Conservation (phyloP, 2,329 filamentous ascomycete species). For the Diaporthe citriasiana region DNA sequence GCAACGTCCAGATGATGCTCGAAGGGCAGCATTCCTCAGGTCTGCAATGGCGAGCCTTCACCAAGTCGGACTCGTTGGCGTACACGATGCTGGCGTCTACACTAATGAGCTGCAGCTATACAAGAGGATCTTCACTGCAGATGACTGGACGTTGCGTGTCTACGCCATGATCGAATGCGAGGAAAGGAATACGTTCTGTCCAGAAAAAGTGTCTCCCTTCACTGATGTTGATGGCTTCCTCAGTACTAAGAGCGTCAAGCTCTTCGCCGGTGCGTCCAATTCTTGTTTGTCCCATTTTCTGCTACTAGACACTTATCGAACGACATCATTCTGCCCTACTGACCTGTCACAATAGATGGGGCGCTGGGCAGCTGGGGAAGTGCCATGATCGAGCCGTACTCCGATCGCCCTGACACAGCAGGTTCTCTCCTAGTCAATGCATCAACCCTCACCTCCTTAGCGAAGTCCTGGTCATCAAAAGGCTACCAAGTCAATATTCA, state of each 20-base stretch:
- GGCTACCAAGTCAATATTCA: constrained; percentile 81
- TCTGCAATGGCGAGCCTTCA: constrained; percentile 75
- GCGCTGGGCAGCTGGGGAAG: constrained; percentile 80
- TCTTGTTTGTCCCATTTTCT: background rate
- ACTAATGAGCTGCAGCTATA: constrained; percentile 69
- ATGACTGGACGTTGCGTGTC: constrained; percentile 72
- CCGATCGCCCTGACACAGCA: constrained; percentile 71
- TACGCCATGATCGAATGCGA: constrained; percentile 79
- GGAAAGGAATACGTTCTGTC: constrained; percentile 75
- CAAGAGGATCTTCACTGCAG: constrained; percentile 57
- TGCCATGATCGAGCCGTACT: constrained; percentile 79
- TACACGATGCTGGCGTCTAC: constrained; percentile 76
- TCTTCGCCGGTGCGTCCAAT: constrained; percentile 72
- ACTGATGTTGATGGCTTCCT: constrained; percentile 63
- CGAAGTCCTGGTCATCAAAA: constrained; percentile 69
- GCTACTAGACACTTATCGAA: background rate
- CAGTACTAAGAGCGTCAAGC: constrained; percentile 74
- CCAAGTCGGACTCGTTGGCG: constrained; percentile 75
- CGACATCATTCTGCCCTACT: constrained; percentile 42
- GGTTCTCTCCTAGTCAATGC: constrained; percentile 78
- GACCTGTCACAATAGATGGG: constrained; percentile 64
- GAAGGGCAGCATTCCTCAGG: constrained; percentile 67
- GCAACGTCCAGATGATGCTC: constrained; percentile 67
- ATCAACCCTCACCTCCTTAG: constrained; percentile 67
- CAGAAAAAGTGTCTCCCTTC: constrained; percentile 61